Conservation (phyloP, 305 asterid genomes). For the Fraxinus ornus region DNA sequence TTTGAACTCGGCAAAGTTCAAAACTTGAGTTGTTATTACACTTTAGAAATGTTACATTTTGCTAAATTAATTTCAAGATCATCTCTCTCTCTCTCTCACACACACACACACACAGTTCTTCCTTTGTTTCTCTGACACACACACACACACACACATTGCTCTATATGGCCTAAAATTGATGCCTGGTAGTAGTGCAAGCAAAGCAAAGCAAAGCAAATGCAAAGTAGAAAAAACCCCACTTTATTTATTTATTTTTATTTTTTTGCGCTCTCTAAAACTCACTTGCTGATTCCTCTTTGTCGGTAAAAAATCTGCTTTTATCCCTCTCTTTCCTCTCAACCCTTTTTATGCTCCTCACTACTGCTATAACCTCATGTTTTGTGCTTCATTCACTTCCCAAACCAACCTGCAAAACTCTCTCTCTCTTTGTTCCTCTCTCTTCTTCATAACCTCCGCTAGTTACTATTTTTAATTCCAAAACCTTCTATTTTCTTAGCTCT, state of each 20-base stretch:
- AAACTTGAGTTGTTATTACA: neutral
- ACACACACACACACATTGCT: constrained; percentile 32
- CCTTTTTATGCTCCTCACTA: constrained; percentile 39
- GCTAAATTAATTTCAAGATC: neutral
- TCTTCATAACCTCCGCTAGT: neutral
- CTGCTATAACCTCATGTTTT: constrained; percentile 46
- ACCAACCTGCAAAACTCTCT: constrained; percentile 37
- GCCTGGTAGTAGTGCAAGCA: constrained; percentile 54
- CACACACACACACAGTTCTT: constrained; percentile 6
- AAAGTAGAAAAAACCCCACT: constrained; percentile 23
- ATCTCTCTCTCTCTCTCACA: constrained; percentile 3
- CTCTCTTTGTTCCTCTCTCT: constrained; percentile 23
- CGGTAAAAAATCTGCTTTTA: neutral
- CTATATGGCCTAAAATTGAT: constrained; percentile 42
- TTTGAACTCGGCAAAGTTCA: neutral
- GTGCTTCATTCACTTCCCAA: constrained; percentile 43
- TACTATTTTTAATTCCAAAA: neutral
- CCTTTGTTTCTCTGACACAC: constrained; percentile 33
- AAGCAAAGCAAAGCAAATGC: constrained; percentile 30
- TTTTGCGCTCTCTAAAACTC: constrained; percentile 18
- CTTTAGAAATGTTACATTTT: neutral
- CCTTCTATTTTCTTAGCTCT: constrained; percentile 19
- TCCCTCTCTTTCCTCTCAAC: constrained; percentile 17
- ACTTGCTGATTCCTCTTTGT: constrained; percentile 19
- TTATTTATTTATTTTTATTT: neutral